Percentiles rank a stretch among this genome's conserved stretches.
These are phyloP conservation scores for Exophiala sp. DNA, from an alignment of 2,329 filamentous ascomycete genomes.

Conservation along the genomic window DNA sequence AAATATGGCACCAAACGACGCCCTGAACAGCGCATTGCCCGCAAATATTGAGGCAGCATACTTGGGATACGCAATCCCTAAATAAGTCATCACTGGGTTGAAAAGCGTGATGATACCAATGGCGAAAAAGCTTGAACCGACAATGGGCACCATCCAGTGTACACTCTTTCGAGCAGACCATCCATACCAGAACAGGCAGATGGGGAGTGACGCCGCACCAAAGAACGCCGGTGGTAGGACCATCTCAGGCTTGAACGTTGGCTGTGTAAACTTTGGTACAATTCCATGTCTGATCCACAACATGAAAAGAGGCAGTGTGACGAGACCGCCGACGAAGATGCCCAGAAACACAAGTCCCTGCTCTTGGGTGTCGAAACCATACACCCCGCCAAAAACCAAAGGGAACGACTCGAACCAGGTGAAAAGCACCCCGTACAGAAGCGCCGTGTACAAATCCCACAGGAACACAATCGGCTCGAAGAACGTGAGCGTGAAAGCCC, in stretches of 20 bases:
- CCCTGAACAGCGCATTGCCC: slow-evolving; percentile 39
- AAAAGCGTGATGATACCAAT: slow-evolving; percentile 31
- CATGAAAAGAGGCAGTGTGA: background rate
- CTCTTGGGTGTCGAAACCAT: too few relatives aligned
- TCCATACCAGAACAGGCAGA: slow-evolving; percentile 45
- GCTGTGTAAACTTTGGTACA: background rate
- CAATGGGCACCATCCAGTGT: slow-evolving; percentile 42
- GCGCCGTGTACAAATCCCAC: too few relatives aligned
- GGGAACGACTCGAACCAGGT: too few relatives aligned
- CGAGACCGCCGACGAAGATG: too few relatives aligned
- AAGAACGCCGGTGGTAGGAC: slow-evolving; percentile 37
- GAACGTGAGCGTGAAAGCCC: too few relatives aligned
- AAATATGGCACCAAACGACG: slow-evolving; percentile 38
- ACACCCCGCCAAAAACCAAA: too few relatives aligned
- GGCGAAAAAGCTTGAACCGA: slow-evolving; percentile 39
- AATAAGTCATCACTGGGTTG: slow-evolving; percentile 27
- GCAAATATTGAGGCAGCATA: slow-evolving; percentile 41
- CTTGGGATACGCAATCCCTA: slow-evolving; percentile 28
- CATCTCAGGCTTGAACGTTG: slow-evolving; percentile 35
- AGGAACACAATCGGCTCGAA: too few relatives aligned
- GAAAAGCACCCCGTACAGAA: too few relatives aligned
- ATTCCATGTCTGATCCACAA: background rate
- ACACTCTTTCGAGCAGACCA: slow-evolving; percentile 33
- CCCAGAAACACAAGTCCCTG: too few relatives aligned
- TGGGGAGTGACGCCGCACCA: slow-evolving; percentile 38